These are phyloP conservation scores for Cutaneotrichosporon sp. DNA, from an alignment of 1,284 basidiomycete genomes.

Conservation along the genomic window DNA sequence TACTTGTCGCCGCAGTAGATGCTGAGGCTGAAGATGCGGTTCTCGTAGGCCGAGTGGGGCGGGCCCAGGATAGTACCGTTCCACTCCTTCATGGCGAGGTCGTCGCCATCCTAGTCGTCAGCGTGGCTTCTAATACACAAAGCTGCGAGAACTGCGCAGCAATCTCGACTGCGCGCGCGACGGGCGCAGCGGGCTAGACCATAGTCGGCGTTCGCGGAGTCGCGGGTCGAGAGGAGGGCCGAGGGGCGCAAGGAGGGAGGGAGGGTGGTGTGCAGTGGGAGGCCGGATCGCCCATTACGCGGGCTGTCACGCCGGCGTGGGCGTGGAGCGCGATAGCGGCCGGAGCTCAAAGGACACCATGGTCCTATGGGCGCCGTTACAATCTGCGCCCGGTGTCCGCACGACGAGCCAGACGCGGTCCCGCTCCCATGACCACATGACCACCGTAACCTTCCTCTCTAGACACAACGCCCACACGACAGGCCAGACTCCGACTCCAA, in stretches of 20 bases:
- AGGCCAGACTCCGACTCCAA: neutral
- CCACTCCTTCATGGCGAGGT: constrained; percentile 97
- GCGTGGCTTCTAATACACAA: too few species aligned
- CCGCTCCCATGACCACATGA: too few species aligned
- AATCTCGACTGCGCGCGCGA: too few species aligned
- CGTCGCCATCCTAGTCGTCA: constrained; percentile 83
- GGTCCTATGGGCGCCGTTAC: neutral
- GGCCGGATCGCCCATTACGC: neutral
- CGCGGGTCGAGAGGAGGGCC: neutral
- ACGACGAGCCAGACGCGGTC: neutral
- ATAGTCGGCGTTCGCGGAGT: too few species aligned
- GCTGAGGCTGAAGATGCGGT: constrained; percentile 95
- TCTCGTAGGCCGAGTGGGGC: constrained; percentile 96
- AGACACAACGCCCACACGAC: neutral
- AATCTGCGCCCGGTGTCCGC: neutral
- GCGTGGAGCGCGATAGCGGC: neutral
- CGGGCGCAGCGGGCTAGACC: too few species aligned
- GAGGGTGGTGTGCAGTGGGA: neutral
- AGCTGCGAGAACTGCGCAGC: too few species aligned
- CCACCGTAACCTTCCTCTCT: too few species aligned
- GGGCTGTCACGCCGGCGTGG: neutral
- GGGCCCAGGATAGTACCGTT: constrained; percentile 99
- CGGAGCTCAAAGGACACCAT: neutral
- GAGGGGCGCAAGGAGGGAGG: too few species aligned
- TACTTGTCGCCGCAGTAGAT: constrained; percentile 82